Conservation (phyloP, 805 yeast species). For the Ogataea polymorpha region DNA sequence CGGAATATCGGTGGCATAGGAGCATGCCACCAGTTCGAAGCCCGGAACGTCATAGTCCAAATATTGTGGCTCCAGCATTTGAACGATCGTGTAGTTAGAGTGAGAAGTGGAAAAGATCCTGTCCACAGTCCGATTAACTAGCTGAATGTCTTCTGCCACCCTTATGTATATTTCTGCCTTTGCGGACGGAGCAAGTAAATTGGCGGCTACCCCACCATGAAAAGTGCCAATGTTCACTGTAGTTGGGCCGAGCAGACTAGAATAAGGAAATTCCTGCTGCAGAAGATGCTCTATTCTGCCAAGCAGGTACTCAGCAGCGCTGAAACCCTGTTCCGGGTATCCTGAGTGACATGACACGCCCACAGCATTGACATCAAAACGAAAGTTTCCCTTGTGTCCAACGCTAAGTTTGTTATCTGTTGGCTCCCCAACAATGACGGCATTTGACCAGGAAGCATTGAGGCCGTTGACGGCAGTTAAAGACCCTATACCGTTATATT, state of each 20-base stretch:
- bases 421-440: constrained; percentile 66
- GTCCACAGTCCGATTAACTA: constrained; percentile 35
- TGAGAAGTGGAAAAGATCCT: constrained; percentile 25
- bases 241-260: constrained; percentile 50
- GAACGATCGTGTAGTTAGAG: constrained; percentile 12
- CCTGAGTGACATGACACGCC: constrained; percentile 61
- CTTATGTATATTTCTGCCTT: constrained; percentile 45
- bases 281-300: constrained; percentile 42
- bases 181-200: constrained; percentile 56
- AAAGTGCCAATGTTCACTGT: constrained; percentile 56
- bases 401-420: constrained; percentile 60
- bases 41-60: constrained; percentile 58
- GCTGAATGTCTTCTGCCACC: constrained; percentile 44
- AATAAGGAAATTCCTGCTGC: constrained; percentile 40
- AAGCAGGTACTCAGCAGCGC: constrained; percentile 50
- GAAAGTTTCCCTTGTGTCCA: constrained; percentile 58
- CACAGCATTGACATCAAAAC: constrained; percentile 37
- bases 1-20: constrained; percentile 38
- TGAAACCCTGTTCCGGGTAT: constrained; percentile 58
- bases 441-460: constrained; percentile 43
- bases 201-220: constrained; percentile 56
- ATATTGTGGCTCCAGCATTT: constrained; percentile 35
- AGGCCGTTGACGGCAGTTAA: constrained; percentile 36
- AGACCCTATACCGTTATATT: constrained; percentile 59
- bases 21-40: constrained; percentile 38